These are phyloP conservation scores for Spirogloea muscicola DNA, from an alignment of 139 green algal genomes.

Conservation along the genomic window DNA sequence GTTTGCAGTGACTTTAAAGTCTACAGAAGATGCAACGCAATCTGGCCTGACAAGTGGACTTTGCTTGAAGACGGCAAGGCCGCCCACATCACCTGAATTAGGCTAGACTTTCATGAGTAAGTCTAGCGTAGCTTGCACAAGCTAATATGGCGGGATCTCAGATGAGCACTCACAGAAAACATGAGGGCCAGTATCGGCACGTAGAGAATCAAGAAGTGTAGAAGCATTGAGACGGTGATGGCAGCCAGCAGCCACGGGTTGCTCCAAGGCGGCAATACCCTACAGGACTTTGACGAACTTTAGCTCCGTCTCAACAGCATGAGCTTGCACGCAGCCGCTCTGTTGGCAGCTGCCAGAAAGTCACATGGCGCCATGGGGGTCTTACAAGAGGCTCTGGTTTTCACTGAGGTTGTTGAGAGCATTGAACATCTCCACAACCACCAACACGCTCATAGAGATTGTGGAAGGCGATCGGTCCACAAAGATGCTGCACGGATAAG, in stretches of 20 bases:
- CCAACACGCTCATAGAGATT: conserved; percentile 74
- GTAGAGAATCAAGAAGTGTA: conserved; percentile 94
- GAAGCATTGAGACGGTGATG: conserved; percentile 76
- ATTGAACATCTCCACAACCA: conserved; percentile 61
- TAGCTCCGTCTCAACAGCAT: no score
- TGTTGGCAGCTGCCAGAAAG: conserved; percentile 85
- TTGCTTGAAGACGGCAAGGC: background rate
- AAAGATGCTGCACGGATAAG: conserved; percentile 72
- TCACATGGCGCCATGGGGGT: conserved; percentile 86
- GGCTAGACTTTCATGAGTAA: no score
- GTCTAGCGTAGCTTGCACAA: no score
- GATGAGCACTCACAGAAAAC: conserved; percentile 76
- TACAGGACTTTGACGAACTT: conserved; percentile 19
- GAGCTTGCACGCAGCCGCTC: no score
- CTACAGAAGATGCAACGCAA: no score
- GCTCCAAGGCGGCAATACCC: conserved; percentile 74
- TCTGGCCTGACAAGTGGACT: background rate
- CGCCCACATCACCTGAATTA: background rate
- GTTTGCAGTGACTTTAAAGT: background rate
- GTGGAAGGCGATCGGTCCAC: conserved; percentile 63
- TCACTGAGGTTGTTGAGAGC: conserved; percentile 55
- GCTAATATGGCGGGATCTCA: conserved; percentile 47
- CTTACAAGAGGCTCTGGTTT: conserved; percentile 51
- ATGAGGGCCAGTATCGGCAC: conserved; percentile 67
- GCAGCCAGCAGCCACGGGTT: conserved; percentile 93